Percentiles rank a stretch among this genome's conserved stretches.
Evolutionary conservation across 2,329 filamentous ascomycete species (phyloP).

Genomic region (Exserohilum rostratum): DNA sequence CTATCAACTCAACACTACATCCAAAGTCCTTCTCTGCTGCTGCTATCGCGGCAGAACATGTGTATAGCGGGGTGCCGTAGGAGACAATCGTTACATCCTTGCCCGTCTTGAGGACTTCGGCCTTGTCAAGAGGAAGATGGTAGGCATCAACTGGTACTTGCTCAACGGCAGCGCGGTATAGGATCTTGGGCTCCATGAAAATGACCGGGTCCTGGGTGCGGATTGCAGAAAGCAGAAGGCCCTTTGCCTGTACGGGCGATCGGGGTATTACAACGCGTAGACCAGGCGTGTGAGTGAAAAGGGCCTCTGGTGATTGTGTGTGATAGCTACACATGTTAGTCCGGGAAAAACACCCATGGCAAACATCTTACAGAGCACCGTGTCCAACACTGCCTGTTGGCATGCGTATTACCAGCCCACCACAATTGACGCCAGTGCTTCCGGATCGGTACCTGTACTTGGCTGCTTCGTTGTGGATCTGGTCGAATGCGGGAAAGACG

Average conservation of each 20-base stretch:
- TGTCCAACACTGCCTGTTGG: conserved; percentile 89
- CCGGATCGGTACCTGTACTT: conserved; percentile 82
- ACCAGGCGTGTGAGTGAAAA: conserved; percentile 89
- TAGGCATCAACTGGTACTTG: conserved; percentile 84
- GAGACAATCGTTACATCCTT: conserved; percentile 83
- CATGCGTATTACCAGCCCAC: conserved; percentile 87
- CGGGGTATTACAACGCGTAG: conserved; percentile 84
- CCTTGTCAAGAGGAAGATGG: conserved; percentile 82
- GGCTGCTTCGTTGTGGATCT: conserved; percentile 90
- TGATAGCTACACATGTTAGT: conserved; percentile 65
- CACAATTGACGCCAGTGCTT: conserved; percentile 59
- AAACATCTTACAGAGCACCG: conserved; percentile 67
- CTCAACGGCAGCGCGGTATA: conserved; percentile 90
- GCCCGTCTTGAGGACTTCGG: conserved; percentile 81
- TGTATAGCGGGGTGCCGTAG: conserved; percentile 89
- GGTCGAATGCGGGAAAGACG: conserved; percentile 89
- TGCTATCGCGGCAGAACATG: conserved; percentile 76
- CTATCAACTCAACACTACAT: conserved; percentile 81
- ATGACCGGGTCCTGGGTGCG: conserved; percentile 82
- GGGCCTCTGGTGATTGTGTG: conserved; percentile 83
- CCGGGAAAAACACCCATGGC: neutral
- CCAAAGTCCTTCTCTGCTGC: conserved; percentile 77
- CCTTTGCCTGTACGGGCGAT: conserved; percentile 87
- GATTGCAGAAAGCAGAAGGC: conserved; percentile 77
- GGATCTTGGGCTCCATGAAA: conserved; percentile 92